These are phyloP conservation scores for Forsythia viridissima DNA, from an alignment of 257 asterid genomes.

Conservation along the genomic window DNA sequence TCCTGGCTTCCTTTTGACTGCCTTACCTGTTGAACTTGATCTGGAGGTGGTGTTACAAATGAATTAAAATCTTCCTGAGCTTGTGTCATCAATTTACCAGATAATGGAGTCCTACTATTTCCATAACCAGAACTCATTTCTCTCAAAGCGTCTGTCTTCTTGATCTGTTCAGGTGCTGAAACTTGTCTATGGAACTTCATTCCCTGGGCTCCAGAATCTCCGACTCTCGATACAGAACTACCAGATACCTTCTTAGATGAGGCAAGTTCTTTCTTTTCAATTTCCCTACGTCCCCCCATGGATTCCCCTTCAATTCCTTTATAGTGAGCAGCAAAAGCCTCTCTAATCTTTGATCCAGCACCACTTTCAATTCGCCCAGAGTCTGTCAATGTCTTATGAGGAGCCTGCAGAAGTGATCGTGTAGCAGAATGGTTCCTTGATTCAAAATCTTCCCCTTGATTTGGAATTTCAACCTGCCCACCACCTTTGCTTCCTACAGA, in stretches of 20 bases:
- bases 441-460: conserved; percentile 45
- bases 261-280: conserved; percentile 34
- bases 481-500: conserved; percentile 32
- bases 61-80: conserved; percentile 45
- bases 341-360: conserved; percentile 51
- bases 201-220: conserved; percentile 55
- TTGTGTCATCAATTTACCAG: conserved; percentile 43
- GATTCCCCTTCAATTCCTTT: conserved; percentile 43
- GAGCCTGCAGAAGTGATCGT: conserved; percentile 36
- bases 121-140: conserved; percentile 39
- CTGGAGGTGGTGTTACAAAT: conserved; percentile 56
- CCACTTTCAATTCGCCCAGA: conserved; percentile 38
- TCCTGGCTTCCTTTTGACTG: conserved; percentile 82
- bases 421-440: conserved; percentile 30
- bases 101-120: conserved; percentile 33
- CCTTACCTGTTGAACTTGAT: conserved; percentile 57
- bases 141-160: conserved; percentile 43
- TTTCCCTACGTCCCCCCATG: conserved; percentile 37
- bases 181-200: conserved; percentile 45
- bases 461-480: conserved; percentile 32
- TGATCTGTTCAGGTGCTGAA: conserved; percentile 42
- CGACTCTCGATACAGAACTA: conserved; percentile 39
- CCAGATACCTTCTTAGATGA: conserved; percentile 32
- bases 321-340: conserved; percentile 46
- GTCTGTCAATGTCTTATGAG: conserved; percentile 39